A percentile compares a stretch with the other conserved stretches of the same genome.
phyloP scores from a whole-genome alignment of 768 basidiomycete genomes.

The Trametopsis cervina region DNA sequence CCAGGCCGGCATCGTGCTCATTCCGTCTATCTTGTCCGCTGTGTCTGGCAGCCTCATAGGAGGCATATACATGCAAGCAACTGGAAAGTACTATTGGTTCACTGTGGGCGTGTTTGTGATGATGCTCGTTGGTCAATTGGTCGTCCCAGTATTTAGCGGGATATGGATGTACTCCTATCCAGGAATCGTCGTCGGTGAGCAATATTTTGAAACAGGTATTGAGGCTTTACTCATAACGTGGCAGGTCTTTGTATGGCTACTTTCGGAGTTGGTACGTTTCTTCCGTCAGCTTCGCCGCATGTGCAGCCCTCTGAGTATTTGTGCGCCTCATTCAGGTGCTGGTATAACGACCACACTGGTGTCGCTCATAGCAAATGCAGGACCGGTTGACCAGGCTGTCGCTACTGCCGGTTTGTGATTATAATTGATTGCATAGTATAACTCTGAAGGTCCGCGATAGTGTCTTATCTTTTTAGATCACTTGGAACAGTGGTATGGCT shows the following conservation, averaged over 20 bases:
- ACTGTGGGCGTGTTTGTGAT: conserved; percentile 37
- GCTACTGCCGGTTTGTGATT: conserved; percentile 50
- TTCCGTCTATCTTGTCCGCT: conserved; percentile 39
- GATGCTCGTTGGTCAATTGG: conserved; percentile 32
- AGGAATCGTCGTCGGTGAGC: conserved; percentile 36
- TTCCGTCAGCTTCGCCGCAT: too few species aligned
- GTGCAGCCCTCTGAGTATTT: too few species aligned
- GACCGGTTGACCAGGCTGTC: conserved; percentile 53
- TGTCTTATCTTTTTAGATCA: conserved; percentile 62
- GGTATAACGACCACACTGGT: conserved; percentile 52
- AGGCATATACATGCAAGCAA: conserved; percentile 50
- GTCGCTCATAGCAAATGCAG: conserved; percentile 57
- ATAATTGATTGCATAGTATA: too few species aligned
- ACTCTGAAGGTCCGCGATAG: too few species aligned
- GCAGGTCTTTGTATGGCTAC: conserved; percentile 16
- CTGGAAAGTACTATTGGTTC: conserved; percentile 48
- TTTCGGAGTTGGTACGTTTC: conserved; percentile 18
- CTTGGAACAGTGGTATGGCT: conserved; percentile 52
- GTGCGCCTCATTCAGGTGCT: too few species aligned
- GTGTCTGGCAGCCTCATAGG: conserved; percentile 43
- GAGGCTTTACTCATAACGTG: not conserved
- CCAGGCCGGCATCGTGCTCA: conserved; percentile 44
- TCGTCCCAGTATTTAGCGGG: conserved; percentile 35
- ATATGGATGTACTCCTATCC: conserved; percentile 28
- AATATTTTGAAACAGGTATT: not conserved